Evolutionary conservation across 2,329 filamentous ascomycete genomes (phyloP).

Genomic region (Neofusicoccum kwambonambiense): DNA sequence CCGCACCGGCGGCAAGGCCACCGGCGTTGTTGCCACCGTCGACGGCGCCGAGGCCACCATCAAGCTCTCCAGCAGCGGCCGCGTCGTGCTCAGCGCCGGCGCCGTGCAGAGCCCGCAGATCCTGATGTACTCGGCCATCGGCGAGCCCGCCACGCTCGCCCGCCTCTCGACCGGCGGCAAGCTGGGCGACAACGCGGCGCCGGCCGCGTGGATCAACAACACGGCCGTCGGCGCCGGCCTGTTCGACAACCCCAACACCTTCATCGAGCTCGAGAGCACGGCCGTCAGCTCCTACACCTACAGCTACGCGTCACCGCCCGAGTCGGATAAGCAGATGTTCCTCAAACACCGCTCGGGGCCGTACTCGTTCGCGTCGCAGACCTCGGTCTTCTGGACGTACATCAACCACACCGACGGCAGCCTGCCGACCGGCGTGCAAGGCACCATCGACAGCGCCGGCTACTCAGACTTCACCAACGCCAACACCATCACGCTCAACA

Average conservation of each 20-base stretch:
- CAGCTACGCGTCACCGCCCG: slow-evolving; percentile 45
- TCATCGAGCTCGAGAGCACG: slow-evolving; percentile 48
- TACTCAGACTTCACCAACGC: slow-evolving; percentile 40
- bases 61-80: slow-evolving; percentile 30
- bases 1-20: slow-evolving; percentile 41
- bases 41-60: slow-evolving; percentile 33
- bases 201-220: slow-evolving; percentile 51
- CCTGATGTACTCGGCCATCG: slow-evolving; percentile 44
- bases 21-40: slow-evolving; percentile 41
- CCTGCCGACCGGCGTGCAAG: slow-evolving; percentile 48
- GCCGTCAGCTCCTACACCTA: slow-evolving; percentile 49
- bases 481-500: slow-evolving; percentile 55
- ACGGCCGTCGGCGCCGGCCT: slow-evolving; percentile 50
- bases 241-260: slow-evolving; percentile 59
- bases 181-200: slow-evolving; percentile 27
- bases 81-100: slow-evolving; percentile 40
- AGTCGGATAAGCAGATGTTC: slow-evolving; percentile 48
- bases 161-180: slow-evolving; percentile 38
- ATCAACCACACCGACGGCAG: slow-evolving; percentile 40
- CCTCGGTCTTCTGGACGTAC: slow-evolving; percentile 54
- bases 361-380: slow-evolving; percentile 55
- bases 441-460: slow-evolving; percentile 53
- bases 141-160: slow-evolving; percentile 18
- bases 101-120: slow-evolving; percentile 30
- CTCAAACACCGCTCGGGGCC: slow-evolving; percentile 50